These are phyloP conservation scores for Wallacemonas sp. DNA, from an alignment of 208 protist species.

Conservation along the genomic window DNA sequence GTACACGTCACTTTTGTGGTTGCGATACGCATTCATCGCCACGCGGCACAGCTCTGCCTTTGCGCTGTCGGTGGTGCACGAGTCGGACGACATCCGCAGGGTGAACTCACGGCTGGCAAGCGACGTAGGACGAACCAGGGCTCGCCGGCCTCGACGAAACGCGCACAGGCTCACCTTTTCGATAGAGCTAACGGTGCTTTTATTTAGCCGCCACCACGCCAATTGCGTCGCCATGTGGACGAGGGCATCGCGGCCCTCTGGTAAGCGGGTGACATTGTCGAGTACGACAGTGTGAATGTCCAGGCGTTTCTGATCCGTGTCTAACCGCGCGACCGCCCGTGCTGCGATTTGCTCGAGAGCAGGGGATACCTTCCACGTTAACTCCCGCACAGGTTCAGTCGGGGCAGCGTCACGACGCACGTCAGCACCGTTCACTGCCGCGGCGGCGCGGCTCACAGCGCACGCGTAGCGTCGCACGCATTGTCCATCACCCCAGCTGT, in stretches of 20 bases:
- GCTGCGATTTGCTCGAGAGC: constrained; percentile 37
- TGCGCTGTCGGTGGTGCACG: constrained; percentile 13
- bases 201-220: constrained; percentile 76
- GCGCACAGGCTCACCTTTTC: constrained; percentile 55
- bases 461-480: constrained; percentile 71
- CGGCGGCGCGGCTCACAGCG: constrained; percentile 61
- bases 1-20: constrained; percentile 28
- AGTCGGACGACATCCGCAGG: constrained; percentile 31
- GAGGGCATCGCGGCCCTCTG: constrained; percentile 29
- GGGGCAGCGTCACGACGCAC: constrained; percentile 26
- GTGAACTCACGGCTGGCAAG: constrained; percentile 54
- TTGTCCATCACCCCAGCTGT: constrained; percentile 73
- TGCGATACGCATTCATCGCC: constrained; percentile 36
- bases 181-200: constrained; percentile 48
- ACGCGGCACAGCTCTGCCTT: constrained; percentile 29
- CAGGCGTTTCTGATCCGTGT: constrained; percentile 40
- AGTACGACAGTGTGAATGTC: constrained; percentile 48
- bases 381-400: constrained; percentile 34
- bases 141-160: constrained; percentile 73
- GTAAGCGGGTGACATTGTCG: constrained; percentile 16
- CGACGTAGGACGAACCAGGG: constrained; percentile 49
- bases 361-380: constrained; percentile 50
- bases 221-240: constrained; percentile 72
- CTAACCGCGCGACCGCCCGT: constrained; percentile 27
- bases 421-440: constrained; percentile 19